A percentile compares a stretch with the other conserved stretches of the same genome.
Conservation (phyloP, 1,284 basidiomycete genomes). For the Ustilago hordei region DNA sequence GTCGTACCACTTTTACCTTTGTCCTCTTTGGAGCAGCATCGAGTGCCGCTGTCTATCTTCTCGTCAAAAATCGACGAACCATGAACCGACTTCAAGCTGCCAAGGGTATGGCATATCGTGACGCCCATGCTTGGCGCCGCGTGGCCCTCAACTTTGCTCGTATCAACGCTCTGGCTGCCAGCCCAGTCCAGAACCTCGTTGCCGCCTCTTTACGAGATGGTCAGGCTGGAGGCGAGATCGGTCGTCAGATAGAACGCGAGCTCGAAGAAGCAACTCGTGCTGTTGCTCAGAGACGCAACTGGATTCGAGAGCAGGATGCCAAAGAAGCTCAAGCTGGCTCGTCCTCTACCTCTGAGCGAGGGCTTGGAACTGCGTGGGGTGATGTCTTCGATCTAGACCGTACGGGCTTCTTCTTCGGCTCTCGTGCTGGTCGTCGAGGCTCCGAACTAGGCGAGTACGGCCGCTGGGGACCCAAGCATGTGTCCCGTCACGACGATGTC, state of each 20-base stretch:
- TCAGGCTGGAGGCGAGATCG: slow-evolving; percentile 28
- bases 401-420: slow-evolving; percentile 31
- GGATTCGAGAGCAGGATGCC: slow-evolving; percentile 32
- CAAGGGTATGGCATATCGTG: slow-evolving; percentile 36
- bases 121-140: slow-evolving; percentile 49
- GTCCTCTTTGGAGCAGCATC: slow-evolving; percentile 43
- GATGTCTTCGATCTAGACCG: slow-evolving; percentile 21
- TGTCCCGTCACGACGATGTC: slow-evolving; percentile 20
- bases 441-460: slow-evolving; percentile 13
- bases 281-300: slow-evolving; percentile 36
- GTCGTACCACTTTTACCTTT: slow-evolving; percentile 46
- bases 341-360: slow-evolving; percentile 7
- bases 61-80: slow-evolving; percentile 26
- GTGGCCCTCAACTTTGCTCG: slow-evolving; percentile 48
- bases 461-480: slow-evolving; percentile 8
- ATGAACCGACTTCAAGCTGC: slow-evolving; percentile 48
- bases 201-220: slow-evolving; percentile 30
- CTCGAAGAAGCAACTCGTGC: slow-evolving; percentile 35
- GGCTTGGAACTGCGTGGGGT: slow-evolving; percentile 17
- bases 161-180: slow-evolving; percentile 43
- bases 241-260: slow-evolving; percentile 39
- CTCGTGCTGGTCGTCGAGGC: slow-evolving; percentile 23
- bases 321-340: slow-evolving; percentile 18
- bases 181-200: slow-evolving; percentile 34
- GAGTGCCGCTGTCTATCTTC: slow-evolving; percentile 23